Evolutionary conservation across 2,329 filamentous ascomycete genomes (phyloP), one percentile per base, ranked within the genome.

Genomic region (Xylaria hypoxylon): DNA sequence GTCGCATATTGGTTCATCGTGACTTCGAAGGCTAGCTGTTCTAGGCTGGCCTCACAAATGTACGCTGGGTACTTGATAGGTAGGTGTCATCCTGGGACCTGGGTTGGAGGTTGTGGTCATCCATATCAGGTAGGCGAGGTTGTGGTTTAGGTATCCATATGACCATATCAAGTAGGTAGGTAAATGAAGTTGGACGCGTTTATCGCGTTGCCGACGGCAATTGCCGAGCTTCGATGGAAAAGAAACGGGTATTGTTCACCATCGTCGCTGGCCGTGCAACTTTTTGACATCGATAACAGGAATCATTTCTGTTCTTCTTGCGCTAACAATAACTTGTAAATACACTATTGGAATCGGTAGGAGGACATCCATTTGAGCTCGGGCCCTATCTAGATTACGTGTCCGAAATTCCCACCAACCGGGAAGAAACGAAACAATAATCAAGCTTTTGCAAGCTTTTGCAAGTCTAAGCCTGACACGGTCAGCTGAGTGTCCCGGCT

Each of bases 371-470:
- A n/a, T n/a, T n/a, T n/a, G n/a, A n/a, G n/a, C n/a, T n/a, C n/a
- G n/a, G n/a, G n/a, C n/a, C 17, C 48, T 11, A 8, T 17, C 45
- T 13, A 48, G 24, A 28, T 24, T n/a, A n/a, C 45, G 13, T 38
- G n/a, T 52, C 7, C 6, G 6, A 35, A 65, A 57, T 61, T 48
- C 45, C 64, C 53, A 60, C 47, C 64, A 53, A 66, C 53, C 53
- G 33, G 64, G 64, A 31, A 33, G 51, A n/a, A 28, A 31, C 35
- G n/a, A n/a, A 38, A 11, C 26, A 53, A 15, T n/a, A 24, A 58
- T 24, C 55, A 66, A 59, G 64, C 59, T 62, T 62, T 53, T 45
- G 19, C n/a, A n/a, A n/a, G n/a, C n/a, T n/a, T n/a, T n/a, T n/a
- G n/a, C n/a, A n/a, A n/a, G n/a, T n/a, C n/a, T n/a, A n/a, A n/a